Base-by-base conservation (phyloP, 73 alveolate genomes). In the Blepharisma japonicum region DNA sequence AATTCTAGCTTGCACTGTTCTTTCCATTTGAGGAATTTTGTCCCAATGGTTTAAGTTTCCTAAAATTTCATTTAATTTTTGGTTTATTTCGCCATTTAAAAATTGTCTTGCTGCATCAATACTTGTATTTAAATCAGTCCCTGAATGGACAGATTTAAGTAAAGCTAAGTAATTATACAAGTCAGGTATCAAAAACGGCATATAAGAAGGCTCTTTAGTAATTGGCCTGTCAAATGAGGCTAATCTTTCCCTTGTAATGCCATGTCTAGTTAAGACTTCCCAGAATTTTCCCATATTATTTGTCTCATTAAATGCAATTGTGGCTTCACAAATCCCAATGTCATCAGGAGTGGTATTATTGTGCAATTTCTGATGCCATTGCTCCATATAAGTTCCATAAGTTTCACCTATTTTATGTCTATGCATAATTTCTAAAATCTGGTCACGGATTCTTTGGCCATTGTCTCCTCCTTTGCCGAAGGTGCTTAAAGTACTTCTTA, bases 291-390 rank as follows among this genome's bases (percentile, higher is more conserved):
- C 90, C 89, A 86, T 81, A 71, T 95, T 85, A 20, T 97, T 97
- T 6, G 93, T 89, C 70, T 81, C 86, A 50, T 89, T 82, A 84
- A 79, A 94, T 6, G 95, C 98, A 25, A 94, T 78, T 55, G 93
- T 78, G 49, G 97, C 99, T 47, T 90, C 96, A 77, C 98, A 94
- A 47, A 94, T 94, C 68, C 87, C 87, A 45, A 94, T 87, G 86
- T 94, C 99, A 74, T 94, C 99, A 0, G 99, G 98, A 20, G 99
- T 92, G 38, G 99, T 91, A 84, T 94, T 94, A 83, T 94, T 94
- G 86, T 94, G 99, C 56, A 94, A 83, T 82, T 94, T 94, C 83
- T 94, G 95, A 83, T 94, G 99, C 99, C 99, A 94, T 82, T 94
- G 94, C 76, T 94, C 98, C 14, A 14, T 14, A 55, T 68, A 61